Evolutionary conservation across 495 filamentous ascomycete species (phyloP).

Genomic region (Glonium stellatum): DNA sequence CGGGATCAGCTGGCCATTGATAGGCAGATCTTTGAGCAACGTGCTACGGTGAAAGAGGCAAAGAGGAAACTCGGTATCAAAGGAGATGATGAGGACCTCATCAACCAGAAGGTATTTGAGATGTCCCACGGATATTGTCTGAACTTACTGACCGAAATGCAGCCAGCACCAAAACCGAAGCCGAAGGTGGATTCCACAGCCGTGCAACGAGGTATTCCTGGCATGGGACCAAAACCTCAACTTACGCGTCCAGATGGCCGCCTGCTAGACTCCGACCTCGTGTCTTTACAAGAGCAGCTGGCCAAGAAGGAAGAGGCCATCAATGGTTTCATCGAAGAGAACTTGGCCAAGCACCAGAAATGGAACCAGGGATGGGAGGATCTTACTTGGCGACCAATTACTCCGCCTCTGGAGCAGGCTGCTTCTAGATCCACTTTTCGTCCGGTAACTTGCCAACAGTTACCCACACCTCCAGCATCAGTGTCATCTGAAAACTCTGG

Average conservation of each 20-base stretch:
- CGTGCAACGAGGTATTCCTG: slow-evolving; percentile 40
- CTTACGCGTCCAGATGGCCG: slow-evolving; percentile 60
- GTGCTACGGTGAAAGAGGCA: slow-evolving; percentile 70
- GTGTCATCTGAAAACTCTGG: slow-evolving; percentile 45
- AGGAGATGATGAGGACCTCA: slow-evolving; percentile 87
- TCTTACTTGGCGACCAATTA: slow-evolving; percentile 71
- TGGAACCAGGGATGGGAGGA: slow-evolving; percentile 85
- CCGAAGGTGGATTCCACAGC: slow-evolving; percentile 48
- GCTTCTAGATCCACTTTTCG: slow-evolving; percentile 59
- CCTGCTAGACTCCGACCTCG: slow-evolving; percentile 66
- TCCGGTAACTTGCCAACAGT: slow-evolving; percentile 71
- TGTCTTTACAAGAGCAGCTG: slow-evolving; percentile 63
- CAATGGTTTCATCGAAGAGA: slow-evolving; percentile 66
- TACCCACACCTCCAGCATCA: slow-evolving; percentile 81
- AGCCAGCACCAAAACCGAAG: slow-evolving; percentile 43
- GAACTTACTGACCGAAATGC: slow-evolving; percentile 10
- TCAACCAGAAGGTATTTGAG: slow-evolving; percentile 76
- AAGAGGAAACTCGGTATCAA: slow-evolving; percentile 86
- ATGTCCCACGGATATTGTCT: background rate
- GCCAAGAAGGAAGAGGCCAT: slow-evolving; percentile 79
- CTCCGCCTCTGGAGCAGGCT: slow-evolving; percentile 58
- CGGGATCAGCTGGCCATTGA: slow-evolving; percentile 69
- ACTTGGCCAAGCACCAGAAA: slow-evolving; percentile 71
- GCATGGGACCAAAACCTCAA: slow-evolving; percentile 21
- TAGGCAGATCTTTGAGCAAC: slow-evolving; percentile 68